Evolutionary conservation across 805 yeast species (phyloP).

Genomic region (Zygoascus bituminiphila): DNA sequence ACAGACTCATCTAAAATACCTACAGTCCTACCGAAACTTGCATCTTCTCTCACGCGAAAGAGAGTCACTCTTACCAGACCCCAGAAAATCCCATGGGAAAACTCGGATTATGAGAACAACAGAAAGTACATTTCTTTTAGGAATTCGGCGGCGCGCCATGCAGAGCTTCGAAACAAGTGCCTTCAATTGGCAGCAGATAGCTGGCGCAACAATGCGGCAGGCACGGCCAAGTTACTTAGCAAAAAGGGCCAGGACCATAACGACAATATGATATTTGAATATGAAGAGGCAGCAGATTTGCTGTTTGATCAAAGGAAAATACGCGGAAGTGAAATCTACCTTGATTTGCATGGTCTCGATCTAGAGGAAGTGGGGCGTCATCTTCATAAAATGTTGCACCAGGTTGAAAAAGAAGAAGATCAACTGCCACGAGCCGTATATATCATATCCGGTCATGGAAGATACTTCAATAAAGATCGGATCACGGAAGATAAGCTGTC

Average conservation of each 20-base stretch:
- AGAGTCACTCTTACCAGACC: conserved; percentile 6
- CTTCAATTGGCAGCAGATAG: conserved; percentile 28
- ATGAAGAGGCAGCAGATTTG: conserved; percentile 22
- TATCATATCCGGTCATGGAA: conserved; percentile 29
- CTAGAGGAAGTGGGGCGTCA: conserved; percentile 28
- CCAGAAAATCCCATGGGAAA: conserved; percentile 24
- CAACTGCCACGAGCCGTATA: conserved; percentile 22
- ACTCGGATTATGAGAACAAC: conserved; percentile 18
- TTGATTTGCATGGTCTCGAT: conserved; percentile 31
- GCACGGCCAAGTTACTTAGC: conserved; percentile 24
- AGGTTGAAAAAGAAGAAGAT: conserved; percentile 20
- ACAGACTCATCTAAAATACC: background rate
- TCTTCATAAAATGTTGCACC: conserved; percentile 20
- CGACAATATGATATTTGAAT: conserved; percentile 21
- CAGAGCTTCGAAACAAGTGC: conserved; percentile 28
- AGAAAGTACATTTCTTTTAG: conserved; percentile 23
- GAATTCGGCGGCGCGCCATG: conserved; percentile 19
- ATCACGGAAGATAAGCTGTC: conserved; percentile 25
- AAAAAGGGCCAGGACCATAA: conserved; percentile 28
- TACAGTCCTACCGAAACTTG: background rate
- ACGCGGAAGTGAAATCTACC: conserved; percentile 23
- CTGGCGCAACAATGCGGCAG: conserved; percentile 28
- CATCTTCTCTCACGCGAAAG: conserved; percentile 5
- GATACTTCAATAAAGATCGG: conserved; percentile 23
- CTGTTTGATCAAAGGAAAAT: conserved; percentile 20